A percentile compares a stretch with the other conserved stretches of the same genome.
These are phyloP conservation scores for Francoa sonchifolia DNA, from an alignment of 441 rosid species.

Conservation along the genomic window DNA sequence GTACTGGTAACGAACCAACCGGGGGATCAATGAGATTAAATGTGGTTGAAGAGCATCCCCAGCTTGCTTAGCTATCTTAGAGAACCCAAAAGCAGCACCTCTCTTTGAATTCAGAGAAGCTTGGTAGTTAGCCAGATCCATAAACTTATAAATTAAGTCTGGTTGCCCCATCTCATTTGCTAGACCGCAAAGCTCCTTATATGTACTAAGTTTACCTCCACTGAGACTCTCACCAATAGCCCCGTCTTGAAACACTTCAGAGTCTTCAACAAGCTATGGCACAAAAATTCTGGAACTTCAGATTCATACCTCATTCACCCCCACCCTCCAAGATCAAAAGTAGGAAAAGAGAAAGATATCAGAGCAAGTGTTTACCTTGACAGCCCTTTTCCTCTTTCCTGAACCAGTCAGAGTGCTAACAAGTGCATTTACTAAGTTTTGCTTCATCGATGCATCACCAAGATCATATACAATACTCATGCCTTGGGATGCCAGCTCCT, in stretches of 20 bases:
- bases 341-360: constrained; percentile 11
- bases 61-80: constrained; percentile 97
- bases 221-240: constrained; percentile 69
- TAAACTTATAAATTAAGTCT: constrained; percentile 85
- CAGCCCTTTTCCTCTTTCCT: constrained; percentile 90
- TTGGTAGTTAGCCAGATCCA: constrained; percentile 97
- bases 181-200: constrained; percentile 87
- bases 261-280: constrained; percentile 70
- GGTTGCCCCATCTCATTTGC: constrained; percentile 99
- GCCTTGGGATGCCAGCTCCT: constrained; percentile 96
- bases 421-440: constrained; percentile 80
- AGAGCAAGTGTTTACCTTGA: constrained; percentile 47
- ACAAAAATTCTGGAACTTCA: constrained; percentile 14
- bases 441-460: constrained; percentile 87
- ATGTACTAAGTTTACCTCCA: constrained; percentile 94
- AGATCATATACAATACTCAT: constrained; percentile 97
- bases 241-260: constrained; percentile 97
- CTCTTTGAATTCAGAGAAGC: constrained; percentile 83
- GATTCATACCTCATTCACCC: constrained; percentile 3
- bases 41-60: constrained; percentile 98
- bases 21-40: constrained; percentile 64
- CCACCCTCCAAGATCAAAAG: constrained; percentile 11
- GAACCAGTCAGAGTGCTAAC: constrained; percentile 84
- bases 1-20: constrained; percentile 88
- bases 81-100: constrained; percentile 98